Evolutionary conservation across 306 rosid species (phyloP), one percentile per base, ranked within the genome.

Genomic region (Comarum palustre): DNA sequence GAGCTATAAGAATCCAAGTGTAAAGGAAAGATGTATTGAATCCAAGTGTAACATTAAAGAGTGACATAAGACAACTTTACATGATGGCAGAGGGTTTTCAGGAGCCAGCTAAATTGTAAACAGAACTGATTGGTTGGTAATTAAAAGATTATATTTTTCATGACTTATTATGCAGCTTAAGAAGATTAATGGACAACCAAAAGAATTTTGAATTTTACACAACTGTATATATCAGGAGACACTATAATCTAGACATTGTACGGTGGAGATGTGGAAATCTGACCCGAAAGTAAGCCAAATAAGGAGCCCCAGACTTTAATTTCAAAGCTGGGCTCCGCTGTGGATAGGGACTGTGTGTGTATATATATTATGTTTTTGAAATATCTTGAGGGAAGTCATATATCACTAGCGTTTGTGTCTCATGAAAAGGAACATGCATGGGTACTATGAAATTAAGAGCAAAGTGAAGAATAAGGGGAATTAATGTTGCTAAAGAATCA

Each of bases 401-500:
- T 24, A 19, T 4, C 36, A 43, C 66, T 75, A 50, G 66, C 7
- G 73, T 29, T 66, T 17, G 16, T 29, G 65, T 52, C 43, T 66
- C 42, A 57, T 22, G 25, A 64, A 39, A 51, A 65, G 32, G 12
- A 66, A 27, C 5, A 75, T 62, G 32, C 22, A 48, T 38, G 14
- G 51, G 14, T 64, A 22, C 24, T 38, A 5, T 6, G 11, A 62
- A 66, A 73, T 51, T 39, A 66, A 59, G 15, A 70, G 38, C 5
- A 14, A 34, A 20, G 22, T 46, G 29, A 19, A 24, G 66, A 59
- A 66, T 43, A 66, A n/a, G 4, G 61, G 19, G 32, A 22, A 45
- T n/a, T 20, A 52, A 52, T 52, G 59, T 52, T 52, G 15, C 24
- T 8, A 20, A 52, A 52, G 59, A n/a, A 77, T 48, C 57, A 38